phyloP scores from a whole-genome alignment of 2,329 filamentous ascomycete genomes.

The Ophiostoma himal-ulmi region DNA sequence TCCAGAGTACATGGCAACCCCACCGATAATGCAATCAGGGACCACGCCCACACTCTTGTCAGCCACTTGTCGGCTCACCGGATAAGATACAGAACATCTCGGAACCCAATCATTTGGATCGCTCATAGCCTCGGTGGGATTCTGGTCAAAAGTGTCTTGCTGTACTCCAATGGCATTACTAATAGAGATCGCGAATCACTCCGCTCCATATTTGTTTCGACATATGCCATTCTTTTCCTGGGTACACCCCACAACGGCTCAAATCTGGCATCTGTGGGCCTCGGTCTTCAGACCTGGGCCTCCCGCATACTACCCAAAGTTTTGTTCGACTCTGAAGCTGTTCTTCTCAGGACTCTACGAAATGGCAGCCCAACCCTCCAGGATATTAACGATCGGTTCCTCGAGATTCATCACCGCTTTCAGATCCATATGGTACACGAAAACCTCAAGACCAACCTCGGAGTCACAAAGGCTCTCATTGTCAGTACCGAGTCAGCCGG shows the following conservation, averaged over 20 bases:
- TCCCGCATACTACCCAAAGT: constrained; percentile 57
- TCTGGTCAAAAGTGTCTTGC: constrained; percentile 62
- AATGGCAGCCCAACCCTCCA: constrained; percentile 67
- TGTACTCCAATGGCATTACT: constrained; percentile 59
- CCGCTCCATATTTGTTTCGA: constrained; percentile 65
- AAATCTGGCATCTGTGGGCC: constrained; percentile 61
- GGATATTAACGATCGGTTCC: constrained; percentile 67
- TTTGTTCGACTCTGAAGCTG: constrained; percentile 60
- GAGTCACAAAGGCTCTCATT: constrained; percentile 56
- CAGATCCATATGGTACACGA: constrained; percentile 73
- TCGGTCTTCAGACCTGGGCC: constrained; percentile 63
- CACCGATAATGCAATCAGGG: constrained; percentile 61
- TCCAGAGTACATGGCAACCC: constrained; percentile 53
- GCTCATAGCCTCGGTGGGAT: constrained; percentile 70
- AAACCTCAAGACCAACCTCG: constrained; percentile 63
- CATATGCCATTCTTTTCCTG: constrained; percentile 69
- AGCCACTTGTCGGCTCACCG: constrained; percentile 58
- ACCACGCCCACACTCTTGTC: constrained; percentile 65
- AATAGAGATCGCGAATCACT: constrained; percentile 57
- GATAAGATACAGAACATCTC: constrained; percentile 49
- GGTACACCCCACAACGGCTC: constrained; percentile 71
- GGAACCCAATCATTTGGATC: constrained; percentile 68
- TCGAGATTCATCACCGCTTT: constrained; percentile 64
- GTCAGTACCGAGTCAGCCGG: constrained; percentile 66
- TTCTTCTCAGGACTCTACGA: constrained; percentile 65